Percentiles rank a stretch among this genome's conserved stretches.
These are phyloP conservation scores for Hymenoscyphus repandus DNA, from an alignment of 2,329 filamentous ascomycete genomes.

Conservation along the genomic window DNA sequence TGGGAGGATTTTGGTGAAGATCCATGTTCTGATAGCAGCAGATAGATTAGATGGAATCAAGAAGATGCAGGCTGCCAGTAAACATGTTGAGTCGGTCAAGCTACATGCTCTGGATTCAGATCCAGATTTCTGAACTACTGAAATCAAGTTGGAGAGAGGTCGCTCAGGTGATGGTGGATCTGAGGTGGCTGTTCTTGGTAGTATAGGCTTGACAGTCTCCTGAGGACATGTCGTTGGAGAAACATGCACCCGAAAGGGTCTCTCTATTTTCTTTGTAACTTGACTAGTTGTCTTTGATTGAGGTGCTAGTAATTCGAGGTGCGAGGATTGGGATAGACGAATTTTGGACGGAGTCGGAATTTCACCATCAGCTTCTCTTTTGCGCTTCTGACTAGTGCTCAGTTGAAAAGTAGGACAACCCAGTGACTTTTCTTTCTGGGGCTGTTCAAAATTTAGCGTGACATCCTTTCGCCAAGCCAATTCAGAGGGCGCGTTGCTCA, in stretches of 20 bases:
- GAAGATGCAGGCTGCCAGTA: constrained; percentile 19
- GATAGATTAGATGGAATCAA: constrained; percentile 25
- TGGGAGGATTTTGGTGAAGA: constrained; percentile 21
- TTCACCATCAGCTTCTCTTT: too few relatives aligned
- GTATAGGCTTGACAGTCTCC: background rate
- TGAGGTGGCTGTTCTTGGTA: background rate
- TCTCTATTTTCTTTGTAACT: background rate
- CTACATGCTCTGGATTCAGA: background rate
- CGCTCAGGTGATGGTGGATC: background rate
- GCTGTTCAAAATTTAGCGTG: background rate
- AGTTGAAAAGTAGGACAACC: too few relatives aligned
- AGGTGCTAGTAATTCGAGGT: too few relatives aligned
- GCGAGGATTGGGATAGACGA: too few relatives aligned
- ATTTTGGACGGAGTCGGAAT: too few relatives aligned
- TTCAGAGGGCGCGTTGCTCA: background rate
- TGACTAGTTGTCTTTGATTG: background rate
- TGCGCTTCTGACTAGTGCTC: too few relatives aligned
- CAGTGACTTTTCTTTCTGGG: background rate
- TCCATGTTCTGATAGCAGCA: background rate
- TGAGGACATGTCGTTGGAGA: background rate
- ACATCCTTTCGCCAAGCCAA: background rate
- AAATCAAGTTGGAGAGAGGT: too few relatives aligned
- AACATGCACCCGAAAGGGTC: background rate
- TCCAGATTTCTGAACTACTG: background rate
- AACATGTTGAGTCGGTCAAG: constrained; percentile 9